Evolutionary conservation across 2,329 filamentous ascomycete genomes (phyloP), one percentile per base, ranked within the genome.

Genomic region (Coniochaeta hoffmannii): DNA sequence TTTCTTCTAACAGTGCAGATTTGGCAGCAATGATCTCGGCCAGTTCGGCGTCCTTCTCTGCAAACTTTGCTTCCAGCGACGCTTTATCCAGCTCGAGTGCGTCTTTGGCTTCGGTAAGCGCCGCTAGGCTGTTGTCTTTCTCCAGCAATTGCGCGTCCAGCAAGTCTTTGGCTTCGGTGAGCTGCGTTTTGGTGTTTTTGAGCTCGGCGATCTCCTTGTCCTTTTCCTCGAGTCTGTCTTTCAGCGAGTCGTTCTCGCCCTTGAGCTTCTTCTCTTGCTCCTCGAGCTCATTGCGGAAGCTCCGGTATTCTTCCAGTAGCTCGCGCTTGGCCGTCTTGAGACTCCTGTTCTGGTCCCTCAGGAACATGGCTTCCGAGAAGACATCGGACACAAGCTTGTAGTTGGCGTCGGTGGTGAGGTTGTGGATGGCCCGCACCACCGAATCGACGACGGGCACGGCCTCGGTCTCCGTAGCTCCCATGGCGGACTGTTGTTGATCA

Each of bases 351-450:
- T 67, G 65, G 52, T 64, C 59, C 35, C 66, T 67, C 52, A 70
- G 62, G 36, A 62, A 60, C n/a, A 66, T 61, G 44, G 66, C 65
- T 54, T 70, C 67, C 54, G 61, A 64, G 57, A 68, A 70, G 50
- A 69, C 63, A 49, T 66, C 64, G 55, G 66, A 63, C 11, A 70
- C 62, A 11, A 68, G 59, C 60, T 68, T 68, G 63, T 69, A 70
- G 59, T 68, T 69, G 56, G 64, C 57, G 53, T 70, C 67, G 5
- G 66, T 63, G 1, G 67, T 64, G 28, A 69, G 61, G 56, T 65
- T 63, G 52, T 66, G 67, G 59, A 69, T 68, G 54, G 68, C 68
- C 4, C 66, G 64, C 17, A 70, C 66, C 11, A 70, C 61, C 26
- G 64, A 65, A 53, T 68, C 67, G n/a, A 70, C 62, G 12, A 63